These are phyloP conservation scores for Penicillium lividum DNA, from an alignment of 495 filamentous ascomycete species.

Conservation along the genomic window DNA sequence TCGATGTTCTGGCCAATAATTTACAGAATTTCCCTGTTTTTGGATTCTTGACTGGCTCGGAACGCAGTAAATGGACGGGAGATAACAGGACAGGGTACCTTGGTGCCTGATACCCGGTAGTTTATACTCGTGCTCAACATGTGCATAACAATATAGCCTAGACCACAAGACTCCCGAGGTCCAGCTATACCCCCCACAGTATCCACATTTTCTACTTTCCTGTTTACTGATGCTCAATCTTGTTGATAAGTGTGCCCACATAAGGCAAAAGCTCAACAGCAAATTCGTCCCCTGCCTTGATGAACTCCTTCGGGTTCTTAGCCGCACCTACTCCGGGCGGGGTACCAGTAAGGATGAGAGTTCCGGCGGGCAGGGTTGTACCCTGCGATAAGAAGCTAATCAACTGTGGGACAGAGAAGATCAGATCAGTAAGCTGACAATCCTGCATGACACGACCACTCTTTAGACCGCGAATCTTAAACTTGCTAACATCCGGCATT, in stretches of 20 bases:
- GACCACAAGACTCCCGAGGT: too few relatives aligned
- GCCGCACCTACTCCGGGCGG: conserved; percentile 33
- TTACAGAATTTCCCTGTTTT: too few relatives aligned
- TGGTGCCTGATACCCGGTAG: too few relatives aligned
- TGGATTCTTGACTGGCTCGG: too few relatives aligned
- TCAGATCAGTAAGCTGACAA: conserved; percentile 39
- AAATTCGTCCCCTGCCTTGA: conserved; percentile 62
- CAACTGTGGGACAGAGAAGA: neutral
- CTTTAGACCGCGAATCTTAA: conserved; percentile 64
- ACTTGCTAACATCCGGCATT: conserved; percentile 60
- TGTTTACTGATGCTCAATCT: conserved; percentile 35
- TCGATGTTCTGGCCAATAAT: too few relatives aligned
- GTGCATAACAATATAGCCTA: too few relatives aligned
- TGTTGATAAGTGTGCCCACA: conserved; percentile 43
- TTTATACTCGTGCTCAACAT: too few relatives aligned
- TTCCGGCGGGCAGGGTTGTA: neutral
- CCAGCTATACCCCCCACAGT: neutral
- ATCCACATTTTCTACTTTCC: neutral
- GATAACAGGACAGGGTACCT: too few relatives aligned
- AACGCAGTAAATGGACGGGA: too few relatives aligned
- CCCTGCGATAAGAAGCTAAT: neutral
- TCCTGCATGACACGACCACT: conserved; percentile 74
- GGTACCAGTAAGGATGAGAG: neutral
- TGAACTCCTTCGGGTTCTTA: conserved; percentile 55
- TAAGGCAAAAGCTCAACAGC: conserved; percentile 53